Percentiles rank a stretch among this genome's conserved stretches.
phyloP scores from a whole-genome alignment of 2,329 filamentous ascomycete genomes.

The Verruconis gallopava region DNA sequence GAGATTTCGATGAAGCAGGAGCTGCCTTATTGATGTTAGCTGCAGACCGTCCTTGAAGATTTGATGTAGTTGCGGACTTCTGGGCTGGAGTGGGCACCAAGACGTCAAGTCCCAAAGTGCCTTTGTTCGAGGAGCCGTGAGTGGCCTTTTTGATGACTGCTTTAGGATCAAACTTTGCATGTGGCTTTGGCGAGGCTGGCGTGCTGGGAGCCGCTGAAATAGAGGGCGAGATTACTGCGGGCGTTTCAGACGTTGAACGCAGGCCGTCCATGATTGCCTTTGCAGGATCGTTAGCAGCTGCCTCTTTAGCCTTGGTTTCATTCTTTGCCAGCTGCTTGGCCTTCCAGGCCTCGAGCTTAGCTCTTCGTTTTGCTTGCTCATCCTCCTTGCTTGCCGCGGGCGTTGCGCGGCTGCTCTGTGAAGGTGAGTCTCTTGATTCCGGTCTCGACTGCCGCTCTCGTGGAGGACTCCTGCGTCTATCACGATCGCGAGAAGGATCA shows the following conservation, averaged over 20 bases:
- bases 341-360: constrained; percentile 84
- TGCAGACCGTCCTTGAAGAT: constrained; percentile 25
- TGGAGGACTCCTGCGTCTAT: background rate
- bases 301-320: constrained; percentile 48
- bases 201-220: constrained; percentile 10
- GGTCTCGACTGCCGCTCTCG: constrained; percentile 14
- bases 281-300: constrained; percentile 51
- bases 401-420: constrained; percentile 9
- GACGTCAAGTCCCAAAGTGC: constrained; percentile 42
- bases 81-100: constrained; percentile 30
- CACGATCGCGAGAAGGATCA: background rate
- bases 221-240: constrained; percentile 14
- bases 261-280: constrained; percentile 56
- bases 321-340: constrained; percentile 68
- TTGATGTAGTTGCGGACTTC: constrained; percentile 13
- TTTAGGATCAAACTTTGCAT: constrained; percentile 78
- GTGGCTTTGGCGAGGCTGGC: constrained; percentile 47
- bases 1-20: constrained; percentile 26
- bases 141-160: constrained; percentile 69
- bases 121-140: constrained; percentile 33
- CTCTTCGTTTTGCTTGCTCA: constrained; percentile 66
- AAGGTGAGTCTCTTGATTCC: background rate
- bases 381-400: constrained; percentile 40
- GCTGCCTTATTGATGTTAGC: constrained; percentile 16
- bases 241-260: constrained; percentile 17